These are phyloP conservation scores for Coemansia erecta DNA, from an alignment of 192 early-diverging fungal genomes.

Conservation along the genomic window DNA sequence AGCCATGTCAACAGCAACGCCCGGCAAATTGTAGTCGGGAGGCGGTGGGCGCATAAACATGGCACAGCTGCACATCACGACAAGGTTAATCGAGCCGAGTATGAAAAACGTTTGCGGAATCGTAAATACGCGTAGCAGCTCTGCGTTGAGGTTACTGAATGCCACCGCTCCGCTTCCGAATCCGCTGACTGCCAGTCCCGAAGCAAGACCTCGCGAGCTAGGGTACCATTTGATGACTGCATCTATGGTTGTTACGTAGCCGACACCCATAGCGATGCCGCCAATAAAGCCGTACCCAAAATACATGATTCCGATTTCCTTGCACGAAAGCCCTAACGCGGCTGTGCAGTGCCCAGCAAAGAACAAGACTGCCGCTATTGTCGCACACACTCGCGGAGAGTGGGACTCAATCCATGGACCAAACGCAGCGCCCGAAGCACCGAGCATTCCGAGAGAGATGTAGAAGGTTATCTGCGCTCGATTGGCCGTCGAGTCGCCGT, in stretches of 20 bases:
- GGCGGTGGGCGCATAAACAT: slow-evolving; percentile 62
- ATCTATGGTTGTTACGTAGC: slow-evolving; percentile 74
- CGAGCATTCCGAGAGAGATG: slow-evolving; percentile 75
- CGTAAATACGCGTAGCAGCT: slow-evolving; percentile 54
- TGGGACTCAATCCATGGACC: slow-evolving; percentile 80
- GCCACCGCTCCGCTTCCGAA: slow-evolving; percentile 74
- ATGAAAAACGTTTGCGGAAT: slow-evolving; percentile 66
- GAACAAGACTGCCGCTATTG: slow-evolving; percentile 65
- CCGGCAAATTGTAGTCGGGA: slow-evolving; percentile 57
- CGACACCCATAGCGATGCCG: slow-evolving; percentile 67
- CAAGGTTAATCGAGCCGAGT: slow-evolving; percentile 61
- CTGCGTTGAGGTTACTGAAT: slow-evolving; percentile 62
- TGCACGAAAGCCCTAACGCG: slow-evolving; percentile 58
- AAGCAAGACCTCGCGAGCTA: slow-evolving; percentile 67
- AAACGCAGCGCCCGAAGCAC: slow-evolving; percentile 64
- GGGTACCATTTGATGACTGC: slow-evolving; percentile 82
- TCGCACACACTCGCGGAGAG: slow-evolving; percentile 65
- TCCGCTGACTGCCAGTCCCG: slow-evolving; percentile 73
- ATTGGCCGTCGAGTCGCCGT: slow-evolving; percentile 52
- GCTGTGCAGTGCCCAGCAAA: slow-evolving; percentile 68
- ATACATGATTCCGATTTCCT: slow-evolving; percentile 62
- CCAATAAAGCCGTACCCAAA: slow-evolving; percentile 73
- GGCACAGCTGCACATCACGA: slow-evolving; percentile 61
- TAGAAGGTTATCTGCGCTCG: slow-evolving; percentile 68
- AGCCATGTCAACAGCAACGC: slow-evolving; percentile 54